Evolutionary conservation across 768 basidiomycete species (phyloP).

Genomic region (Tricholoma terreum): DNA sequence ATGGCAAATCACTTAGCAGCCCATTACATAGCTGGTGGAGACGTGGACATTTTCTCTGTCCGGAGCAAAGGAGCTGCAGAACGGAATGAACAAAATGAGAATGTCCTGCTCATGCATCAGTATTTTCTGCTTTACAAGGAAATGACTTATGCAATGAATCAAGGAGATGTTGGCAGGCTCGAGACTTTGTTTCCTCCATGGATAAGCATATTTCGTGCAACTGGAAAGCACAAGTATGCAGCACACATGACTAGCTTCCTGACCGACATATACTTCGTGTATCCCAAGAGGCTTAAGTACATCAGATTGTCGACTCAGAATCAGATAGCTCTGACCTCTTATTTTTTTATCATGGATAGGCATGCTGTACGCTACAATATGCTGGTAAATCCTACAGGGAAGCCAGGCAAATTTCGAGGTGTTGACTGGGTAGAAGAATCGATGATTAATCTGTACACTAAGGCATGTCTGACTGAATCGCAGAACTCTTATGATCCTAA

Average conservation of each 20-base stretch:
- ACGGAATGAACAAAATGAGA: conserved; percentile 31
- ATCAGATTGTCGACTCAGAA: not conserved
- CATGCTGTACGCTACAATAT: conserved; percentile 24
- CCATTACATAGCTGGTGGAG: conserved; percentile 14
- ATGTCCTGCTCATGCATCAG: conserved; percentile 27
- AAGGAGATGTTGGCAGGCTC: conserved; percentile 10
- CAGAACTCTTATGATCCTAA: not conserved
- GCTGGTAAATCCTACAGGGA: conserved; percentile 34
- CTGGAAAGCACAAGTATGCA: conserved; percentile 14
- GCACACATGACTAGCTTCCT: conserved; percentile 6
- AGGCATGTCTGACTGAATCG: conserved; percentile 21
- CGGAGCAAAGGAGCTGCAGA: not conserved
- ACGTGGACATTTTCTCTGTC: conserved; percentile 1
- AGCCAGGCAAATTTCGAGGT: conserved; percentile 21
- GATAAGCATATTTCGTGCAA: conserved; percentile 7
- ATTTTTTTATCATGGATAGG: too few species aligned
- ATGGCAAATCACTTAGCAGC: conserved; percentile 21
- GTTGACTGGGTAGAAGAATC: conserved; percentile 39
- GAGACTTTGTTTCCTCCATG: conserved; percentile 10
- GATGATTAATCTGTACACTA: conserved; percentile 38
- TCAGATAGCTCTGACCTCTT: not conserved
- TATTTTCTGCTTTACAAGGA: conserved; percentile 39
- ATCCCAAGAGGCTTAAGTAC: conserved; percentile 1
- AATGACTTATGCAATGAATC: conserved; percentile 21
- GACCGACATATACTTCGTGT: conserved; percentile 4